A percentile compares a stretch with the other conserved stretches of the same genome.
Evolutionary conservation across 208 protist species (phyloP).

Genomic region (Leishmania braziliensis): DNA sequence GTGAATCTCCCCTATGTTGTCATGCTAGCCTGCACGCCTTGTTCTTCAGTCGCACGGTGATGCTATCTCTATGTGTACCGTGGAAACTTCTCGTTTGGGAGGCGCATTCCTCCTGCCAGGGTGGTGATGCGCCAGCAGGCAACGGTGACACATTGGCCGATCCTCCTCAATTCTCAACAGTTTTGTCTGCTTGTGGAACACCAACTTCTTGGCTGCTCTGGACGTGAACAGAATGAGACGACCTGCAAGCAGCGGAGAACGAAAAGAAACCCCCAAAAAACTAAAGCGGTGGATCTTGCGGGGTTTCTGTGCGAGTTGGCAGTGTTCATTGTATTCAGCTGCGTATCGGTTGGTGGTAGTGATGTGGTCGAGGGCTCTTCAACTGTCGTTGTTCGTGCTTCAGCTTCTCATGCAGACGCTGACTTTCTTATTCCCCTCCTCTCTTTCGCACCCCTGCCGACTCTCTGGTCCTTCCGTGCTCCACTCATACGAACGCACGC

Average conservation of each 20-base stretch:
- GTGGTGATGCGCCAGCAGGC: not conserved
- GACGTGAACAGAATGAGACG: not conserved
- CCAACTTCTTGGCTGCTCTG: not conserved
- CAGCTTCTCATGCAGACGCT: not conserved
- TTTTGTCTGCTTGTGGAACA: not conserved
- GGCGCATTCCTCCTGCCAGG: not conserved
- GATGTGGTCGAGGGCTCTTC: not conserved
- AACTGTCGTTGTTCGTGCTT: not conserved
- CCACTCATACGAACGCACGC: not conserved
- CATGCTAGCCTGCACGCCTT: conserved; percentile 17
- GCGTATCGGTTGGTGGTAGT: not conserved
- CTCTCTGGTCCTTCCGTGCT: not conserved
- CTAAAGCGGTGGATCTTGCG: not conserved
- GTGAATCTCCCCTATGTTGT: conserved; percentile 20
- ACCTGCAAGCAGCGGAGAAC: not conserved
- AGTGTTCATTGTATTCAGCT: not conserved
- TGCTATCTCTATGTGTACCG: not conserved
- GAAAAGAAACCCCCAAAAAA: not conserved
- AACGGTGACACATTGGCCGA: not conserved
- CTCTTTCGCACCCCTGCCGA: not conserved
- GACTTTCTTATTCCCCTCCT: not conserved
- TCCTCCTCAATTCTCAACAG: not conserved
- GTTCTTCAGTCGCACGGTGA: not conserved
- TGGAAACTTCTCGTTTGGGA: not conserved
- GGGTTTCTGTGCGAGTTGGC: not conserved